phyloP scores from a whole-genome alignment of 2,329 filamentous ascomycete genomes.

The Fusarium sp. region DNA sequence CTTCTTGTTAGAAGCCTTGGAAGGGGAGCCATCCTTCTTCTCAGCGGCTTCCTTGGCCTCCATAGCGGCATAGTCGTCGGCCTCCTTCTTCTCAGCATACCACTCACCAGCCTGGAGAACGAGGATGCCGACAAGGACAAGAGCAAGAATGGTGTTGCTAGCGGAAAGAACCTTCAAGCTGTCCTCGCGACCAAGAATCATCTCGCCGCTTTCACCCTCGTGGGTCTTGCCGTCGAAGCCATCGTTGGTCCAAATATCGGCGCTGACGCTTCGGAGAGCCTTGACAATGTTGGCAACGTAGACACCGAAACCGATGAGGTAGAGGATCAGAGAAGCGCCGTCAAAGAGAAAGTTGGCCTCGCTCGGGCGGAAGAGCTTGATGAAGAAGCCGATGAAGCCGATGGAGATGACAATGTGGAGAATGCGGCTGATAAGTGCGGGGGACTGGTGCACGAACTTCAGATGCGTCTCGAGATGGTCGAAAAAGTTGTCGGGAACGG shows the following conservation, averaged over 20 bases:
- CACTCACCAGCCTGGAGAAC: conserved; percentile 96
- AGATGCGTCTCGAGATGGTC: conserved; percentile 90
- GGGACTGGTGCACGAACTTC: conserved; percentile 88
- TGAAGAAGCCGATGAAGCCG: conserved; percentile 87
- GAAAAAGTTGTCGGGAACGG: conserved; percentile 75
- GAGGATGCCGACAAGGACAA: conserved; percentile 90
- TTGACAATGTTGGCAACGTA: conserved; percentile 98
- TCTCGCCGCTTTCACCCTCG: conserved; percentile 63
- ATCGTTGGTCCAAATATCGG: conserved; percentile 69
- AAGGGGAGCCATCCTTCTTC: conserved; percentile 51
- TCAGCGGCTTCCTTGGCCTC: conserved; percentile 56
- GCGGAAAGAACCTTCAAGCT: conserved; percentile 90
- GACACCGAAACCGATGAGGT: conserved; percentile 88
- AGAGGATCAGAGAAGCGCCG: conserved; percentile 82
- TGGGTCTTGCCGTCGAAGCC: conserved; percentile 52
- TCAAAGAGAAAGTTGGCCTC: conserved; percentile 97
- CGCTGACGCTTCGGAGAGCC: conserved; percentile 84
- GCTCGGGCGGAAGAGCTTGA: conserved; percentile 92
- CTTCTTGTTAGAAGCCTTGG: conserved; percentile 51
- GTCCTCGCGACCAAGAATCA: conserved; percentile 84
- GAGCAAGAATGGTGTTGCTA: conserved; percentile 94
- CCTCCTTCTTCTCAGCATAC: conserved; percentile 96
- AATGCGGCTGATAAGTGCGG: conserved; percentile 90
- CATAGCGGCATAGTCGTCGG: conserved; percentile 76
- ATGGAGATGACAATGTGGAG: conserved; percentile 92